phyloP scores from a whole-genome alignment of 2,329 filamentous ascomycete genomes.

The Penicillium sp. region DNA sequence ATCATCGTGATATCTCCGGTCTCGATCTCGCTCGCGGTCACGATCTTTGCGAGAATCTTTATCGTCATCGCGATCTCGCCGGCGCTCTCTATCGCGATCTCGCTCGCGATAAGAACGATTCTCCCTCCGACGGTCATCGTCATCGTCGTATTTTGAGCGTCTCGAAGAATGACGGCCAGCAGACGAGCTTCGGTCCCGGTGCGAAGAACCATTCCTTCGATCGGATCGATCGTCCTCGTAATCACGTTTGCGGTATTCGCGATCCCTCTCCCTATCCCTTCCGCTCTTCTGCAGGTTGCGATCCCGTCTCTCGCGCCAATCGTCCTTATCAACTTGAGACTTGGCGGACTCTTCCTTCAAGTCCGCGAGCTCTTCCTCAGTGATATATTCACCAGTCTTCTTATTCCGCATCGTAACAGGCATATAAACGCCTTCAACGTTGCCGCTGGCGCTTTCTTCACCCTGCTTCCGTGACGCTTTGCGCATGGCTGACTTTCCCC shows the following conservation, averaged over 20 bases:
- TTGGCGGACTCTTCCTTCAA: conserved; percentile 52
- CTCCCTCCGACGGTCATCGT: conserved; percentile 33
- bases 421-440: conserved; percentile 57
- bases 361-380: conserved; percentile 62
- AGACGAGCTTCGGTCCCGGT: conserved; percentile 40
- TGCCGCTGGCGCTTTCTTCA: conserved; percentile 47
- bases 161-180: conserved; percentile 38
- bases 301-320: conserved; percentile 50
- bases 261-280: conserved; percentile 38
- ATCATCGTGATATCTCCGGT: conserved; percentile 35
- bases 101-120: conserved; percentile 39
- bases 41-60: conserved; percentile 15
- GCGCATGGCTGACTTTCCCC: conserved; percentile 67
- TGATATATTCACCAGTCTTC: conserved; percentile 63
- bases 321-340: conserved; percentile 46
- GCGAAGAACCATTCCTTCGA: conserved; percentile 42
- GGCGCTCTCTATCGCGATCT: conserved; percentile 26
- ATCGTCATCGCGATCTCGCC: conserved; percentile 25
- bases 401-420: conserved; percentile 64
- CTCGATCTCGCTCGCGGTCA: conserved; percentile 27
- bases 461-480: conserved; percentile 60
- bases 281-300: conserved; percentile 45
- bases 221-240: conserved; percentile 39
- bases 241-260: conserved; percentile 37
- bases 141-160: conserved; percentile 43